Evolutionary conservation across 1,284 basidiomycete species (phyloP), one percentile per base, ranked within the genome.

Genomic region (Moniliella sp.): DNA sequence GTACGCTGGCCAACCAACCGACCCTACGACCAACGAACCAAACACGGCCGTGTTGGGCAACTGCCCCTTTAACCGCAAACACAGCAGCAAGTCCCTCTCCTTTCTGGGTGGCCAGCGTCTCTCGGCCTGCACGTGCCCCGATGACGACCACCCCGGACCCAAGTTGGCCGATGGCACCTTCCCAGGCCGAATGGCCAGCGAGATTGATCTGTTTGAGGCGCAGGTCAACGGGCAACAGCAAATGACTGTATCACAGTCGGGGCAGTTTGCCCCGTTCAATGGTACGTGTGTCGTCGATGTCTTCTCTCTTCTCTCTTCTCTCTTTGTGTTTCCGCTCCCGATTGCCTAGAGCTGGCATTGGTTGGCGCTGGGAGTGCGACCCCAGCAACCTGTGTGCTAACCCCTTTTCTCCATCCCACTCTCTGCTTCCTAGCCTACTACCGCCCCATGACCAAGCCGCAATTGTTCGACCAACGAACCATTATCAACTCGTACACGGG

Each of bases 401-500:
- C n/a, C n/a, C n/a, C n/a, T n/a, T n/a, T n/a, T n/a, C n/a, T n/a
- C n/a, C n/a, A n/a, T n/a, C n/a, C n/a, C n/a, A n/a, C n/a, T n/a
- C n/a, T n/a, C n/a, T n/a, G n/a, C n/a, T n/a, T n/a, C n/a, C n/a
- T n/a, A n/a, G n/a, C n/a, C n/a, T n/a, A n/a, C n/a, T n/a, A n/a
- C n/a, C n/a, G n/a, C n/a, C n/a, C n/a, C n/a, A n/a, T n/a, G n/a
- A n/a, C n/a, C n/a, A n/a, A n/a, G n/a, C n/a, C n/a, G n/a, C n/a
- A n/a, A n/a, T n/a, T 58, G 28, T 51, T 42, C 37, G 35, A 47
- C 15, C 19, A 33, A 1, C 17, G 29, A 7, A 34, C 39, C 13
- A 31, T 74, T 35, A 69, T 66, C 48, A 86, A 86, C 61, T 37
- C 62, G 2, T 88, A 84, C 61, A 70, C 67, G 31, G 83, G 82